Evolutionary conservation across 768 basidiomycete species (phyloP), one percentile per base, ranked within the genome.

Genomic region (Dentipellis sp.): DNA sequence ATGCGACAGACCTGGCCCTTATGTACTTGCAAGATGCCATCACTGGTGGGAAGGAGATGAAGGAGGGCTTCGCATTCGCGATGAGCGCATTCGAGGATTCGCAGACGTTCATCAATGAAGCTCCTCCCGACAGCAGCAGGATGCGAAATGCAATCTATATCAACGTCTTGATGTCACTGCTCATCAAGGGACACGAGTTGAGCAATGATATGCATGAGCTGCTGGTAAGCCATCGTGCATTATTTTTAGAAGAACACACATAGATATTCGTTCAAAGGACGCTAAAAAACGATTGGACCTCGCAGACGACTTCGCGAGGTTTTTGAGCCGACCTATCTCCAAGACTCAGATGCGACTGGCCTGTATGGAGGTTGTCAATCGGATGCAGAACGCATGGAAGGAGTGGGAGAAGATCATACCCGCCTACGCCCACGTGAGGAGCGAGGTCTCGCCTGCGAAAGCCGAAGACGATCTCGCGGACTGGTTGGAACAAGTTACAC

Each of bases 121-220:
- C 83, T 0, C 82, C 84, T 0, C 84, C 83, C 0, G 84, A 86
- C 62, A 78, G 78, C 50, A 71, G 80, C 12, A 74, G 83, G 61
- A 79, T 82, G 75, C 78, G 78, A 68, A 77, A 74, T 38, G 76
- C 84, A 4, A 63, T 79, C 11, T 80, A 81, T 62, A 83, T 83
- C 82, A 77, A 75, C 64, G 75, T 83, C 16, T 63, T 81, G 16
- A 71, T 85, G 39, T 75, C 72, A 6, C 66, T 86, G 34, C 70
- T 78, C 4, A 71, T 82, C 53, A 74, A 71, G 47, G 82, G 82
- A 2, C 71, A 76, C 0, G 74, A 80, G 22, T 59, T 82, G 39
- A 77, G 75, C 55, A 55, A 65, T 0, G 76, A 82, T 61, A 65
- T 86, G 50, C 61, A 63, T 9, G 80, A 85, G 55, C 64, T 86